Evolutionary conservation across 2,329 filamentous ascomycete species (phyloP).

Genomic region (Penicillium rolfsii): DNA sequence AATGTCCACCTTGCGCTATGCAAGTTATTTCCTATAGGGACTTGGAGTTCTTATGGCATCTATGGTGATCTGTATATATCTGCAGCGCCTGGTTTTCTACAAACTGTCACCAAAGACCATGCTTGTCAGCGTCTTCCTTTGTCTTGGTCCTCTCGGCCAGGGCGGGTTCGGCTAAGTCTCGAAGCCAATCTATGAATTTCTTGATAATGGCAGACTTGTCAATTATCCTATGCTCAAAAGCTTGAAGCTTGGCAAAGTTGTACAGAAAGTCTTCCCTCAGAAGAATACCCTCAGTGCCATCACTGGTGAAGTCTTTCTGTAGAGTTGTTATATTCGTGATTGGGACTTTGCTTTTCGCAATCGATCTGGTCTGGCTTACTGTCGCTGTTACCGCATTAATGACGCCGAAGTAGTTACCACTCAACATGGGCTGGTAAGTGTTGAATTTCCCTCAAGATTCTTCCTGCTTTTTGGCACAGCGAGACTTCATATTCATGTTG

Average conservation of each 20-base stretch:
- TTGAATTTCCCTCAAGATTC: conserved; percentile 61
- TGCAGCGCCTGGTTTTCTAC: conserved; percentile 67
- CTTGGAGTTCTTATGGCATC: conserved; percentile 63
- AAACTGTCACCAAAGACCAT: conserved; percentile 67
- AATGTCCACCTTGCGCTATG: conserved; percentile 57
- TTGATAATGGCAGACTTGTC: neutral
- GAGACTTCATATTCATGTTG: conserved; percentile 7
- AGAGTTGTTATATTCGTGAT: conserved; percentile 35
- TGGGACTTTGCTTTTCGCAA: conserved; percentile 41
- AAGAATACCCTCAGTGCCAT: conserved; percentile 28
- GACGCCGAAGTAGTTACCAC: conserved; percentile 49
- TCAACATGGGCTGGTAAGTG: conserved; percentile 66
- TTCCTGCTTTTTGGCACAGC: conserved; percentile 60
- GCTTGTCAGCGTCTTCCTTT: conserved; percentile 68
- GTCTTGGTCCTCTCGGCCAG: conserved; percentile 67
- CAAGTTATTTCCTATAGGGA: conserved; percentile 69
- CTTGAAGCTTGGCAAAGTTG: conserved; percentile 54
- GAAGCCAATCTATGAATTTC: neutral
- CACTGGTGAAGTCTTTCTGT: conserved; percentile 35
- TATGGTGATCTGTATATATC: conserved; percentile 67
- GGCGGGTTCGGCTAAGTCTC: conserved; percentile 41
- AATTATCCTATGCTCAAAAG: conserved; percentile 58
- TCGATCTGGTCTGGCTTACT: conserved; percentile 42
- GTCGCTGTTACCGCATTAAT: conserved; percentile 39
- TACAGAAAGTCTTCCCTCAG: conserved; percentile 36